Base-by-base conservation (phyloP, 2,329 filamentous ascomycete genomes). In the Paraconiothyrium brasiliense region DNA sequence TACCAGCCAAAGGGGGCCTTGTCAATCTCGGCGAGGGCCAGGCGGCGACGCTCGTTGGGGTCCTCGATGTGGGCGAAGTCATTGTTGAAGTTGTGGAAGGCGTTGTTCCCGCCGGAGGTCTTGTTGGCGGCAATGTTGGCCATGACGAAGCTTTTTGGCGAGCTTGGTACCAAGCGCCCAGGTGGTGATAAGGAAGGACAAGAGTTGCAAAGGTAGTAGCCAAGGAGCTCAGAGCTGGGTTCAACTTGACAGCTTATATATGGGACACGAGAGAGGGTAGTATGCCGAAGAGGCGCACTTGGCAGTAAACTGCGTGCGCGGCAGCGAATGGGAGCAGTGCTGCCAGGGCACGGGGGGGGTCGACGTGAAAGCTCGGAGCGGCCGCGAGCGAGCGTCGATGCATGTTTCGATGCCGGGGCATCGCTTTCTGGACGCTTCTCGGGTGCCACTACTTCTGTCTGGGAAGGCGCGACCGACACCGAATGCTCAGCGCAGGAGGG, bases 1-100 rank as follows among this genome's bases (percentile, higher is more conserved):
- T 93, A 92, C 92, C 76, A 94, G 72, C 92, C 90, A 63, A 94
- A 94, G 3, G 89, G 89, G 10, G 91, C 91, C 81, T 90, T 90
- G 82, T 94, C 92, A 69, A 94, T 90, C 79, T 94, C 90, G 41
- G 91, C 90, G 56, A 95, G 89, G 46, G 92, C 92, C 35, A 92
- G 87, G 65, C 92, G 87, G 67, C 92, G 86, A 59, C 92, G 89
- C 84, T 94, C 91, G 68, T 93, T 92, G 62, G 90, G 87, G 76
- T 94, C 90, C 63, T 86, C 82, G 68, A 83, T 83, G 67, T 84
- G 86, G 54, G 84, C 84, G 65, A 90, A 92, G 78, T 92, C 89
- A 74, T 92, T 92, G 82, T 93, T 85, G 79, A 90, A 93, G 59
- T 72, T 72, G 67, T 72, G 69, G 68, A 74, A 75, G 35, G 73